Evolutionary conservation across 306 rosid genomes (phyloP), one percentile per base, ranked within the genome.

Genomic region (Lathyrus aphaca): DNA sequence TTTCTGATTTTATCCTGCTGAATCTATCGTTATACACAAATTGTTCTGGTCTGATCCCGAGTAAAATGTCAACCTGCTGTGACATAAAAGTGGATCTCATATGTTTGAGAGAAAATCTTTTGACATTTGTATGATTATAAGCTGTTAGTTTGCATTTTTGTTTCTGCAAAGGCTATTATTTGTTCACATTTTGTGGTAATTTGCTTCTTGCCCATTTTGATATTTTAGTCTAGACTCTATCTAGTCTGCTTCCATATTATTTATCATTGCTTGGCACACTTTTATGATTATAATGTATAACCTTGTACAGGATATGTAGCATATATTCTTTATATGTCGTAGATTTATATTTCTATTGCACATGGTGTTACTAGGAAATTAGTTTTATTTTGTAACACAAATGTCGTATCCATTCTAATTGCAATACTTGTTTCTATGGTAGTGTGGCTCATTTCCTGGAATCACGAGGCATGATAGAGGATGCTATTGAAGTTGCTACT

Each of bases 391-490:
- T 60, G 39, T 25, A 30, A 18, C 53, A 56, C 23, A 37, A 43
- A 27, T 79, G 46, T 56, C 46, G 53, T 71, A 10, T 61, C 17
- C 25, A 30, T 66, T 53, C 57, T 85, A 44, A 82, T 77, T 74
- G 54, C 17, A 50, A 72, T 29, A 16, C 46, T 56, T 76, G 13
- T 32, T 78, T 77, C 67, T 25, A 68, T 75, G 63, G 51, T 46
- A 95, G 99, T 46, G 99, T 95, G 86, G 99, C 99, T 79, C 99
- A 75, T 69, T 95, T 95, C 89, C 80, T 95, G 89, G 99, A 95
- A 86, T 87, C 99, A 59, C 95, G 99, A 40, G 97, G 96, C 39
- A 95, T 95, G 99, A 84, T 91, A 73, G 99, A 91, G 88, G 97
- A 89, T 66, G 97, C 99, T 71, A 91, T 95, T 72, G 99, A 91